Percentiles rank a stretch among this genome's conserved stretches.
Evolutionary conservation across 352 stramenopile genomes (phyloP).

Genomic region (Plasmopara muralis): DNA sequence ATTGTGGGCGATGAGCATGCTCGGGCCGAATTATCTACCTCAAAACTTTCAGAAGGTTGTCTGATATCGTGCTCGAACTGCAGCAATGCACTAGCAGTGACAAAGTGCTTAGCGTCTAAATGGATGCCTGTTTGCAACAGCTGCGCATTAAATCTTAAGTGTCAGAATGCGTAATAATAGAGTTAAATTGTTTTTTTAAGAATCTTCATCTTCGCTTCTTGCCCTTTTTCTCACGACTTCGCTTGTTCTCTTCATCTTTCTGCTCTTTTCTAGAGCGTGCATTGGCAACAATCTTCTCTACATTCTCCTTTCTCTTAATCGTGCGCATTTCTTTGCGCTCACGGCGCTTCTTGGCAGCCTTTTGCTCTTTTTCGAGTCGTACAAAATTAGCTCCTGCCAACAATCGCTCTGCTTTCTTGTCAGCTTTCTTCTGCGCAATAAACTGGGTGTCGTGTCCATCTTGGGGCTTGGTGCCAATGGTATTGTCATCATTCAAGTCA

Average conservation of each 20-base stretch:
- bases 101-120: slow-evolving; percentile 77
- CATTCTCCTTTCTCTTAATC: slow-evolving; percentile 71
- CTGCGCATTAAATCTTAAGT: slow-evolving; percentile 45
- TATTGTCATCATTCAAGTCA: slow-evolving; percentile 1
- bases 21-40: slow-evolving; percentile 1
- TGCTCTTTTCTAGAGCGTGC: slow-evolving; percentile 39
- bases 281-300: slow-evolving; percentile 52
- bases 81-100: slow-evolving; percentile 39
- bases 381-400: slow-evolving; percentile 38
- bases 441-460: slow-evolving; percentile 8
- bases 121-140: slow-evolving; percentile 76
- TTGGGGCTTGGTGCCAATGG: slow-evolving; percentile 2
- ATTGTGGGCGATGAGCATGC: slow-evolving; percentile 8
- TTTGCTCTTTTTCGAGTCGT: slow-evolving; percentile 66
- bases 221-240: slow-evolving; percentile 33
- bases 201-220: slow-evolving; percentile 24
- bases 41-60: slow-evolving; percentile 23
- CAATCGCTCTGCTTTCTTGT: slow-evolving; percentile 28
- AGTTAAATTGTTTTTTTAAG: slow-evolving; percentile 1
- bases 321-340: slow-evolving; percentile 82
- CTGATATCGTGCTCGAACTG: slow-evolving; percentile 70
- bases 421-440: slow-evolving; percentile 22
- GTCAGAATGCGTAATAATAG: slow-evolving; percentile 14
- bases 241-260: slow-evolving; percentile 29
- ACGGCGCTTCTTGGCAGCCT: slow-evolving; percentile 66